Evolutionary conservation across 139 green algal species (phyloP).

Genomic region (Chlamydomonas sp.): DNA sequence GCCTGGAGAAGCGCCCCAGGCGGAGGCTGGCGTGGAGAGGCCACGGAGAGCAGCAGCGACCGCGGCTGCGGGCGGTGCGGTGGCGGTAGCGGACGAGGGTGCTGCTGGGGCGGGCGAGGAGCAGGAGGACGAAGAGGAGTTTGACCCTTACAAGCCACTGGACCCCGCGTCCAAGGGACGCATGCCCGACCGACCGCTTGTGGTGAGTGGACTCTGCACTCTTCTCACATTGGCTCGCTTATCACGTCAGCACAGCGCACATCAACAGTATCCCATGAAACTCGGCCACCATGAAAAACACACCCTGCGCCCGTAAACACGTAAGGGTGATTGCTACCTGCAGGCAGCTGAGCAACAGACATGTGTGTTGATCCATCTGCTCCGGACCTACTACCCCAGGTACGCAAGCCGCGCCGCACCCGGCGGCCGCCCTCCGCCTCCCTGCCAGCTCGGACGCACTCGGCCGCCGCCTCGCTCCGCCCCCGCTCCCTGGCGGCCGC

Average conservation of each 20-base stretch:
- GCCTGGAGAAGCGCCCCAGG: background rate
- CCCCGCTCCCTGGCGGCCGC: background rate
- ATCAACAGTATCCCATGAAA: no score
- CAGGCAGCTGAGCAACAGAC: no score
- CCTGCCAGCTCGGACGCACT: background rate
- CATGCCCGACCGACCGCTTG: conserved; percentile 68
- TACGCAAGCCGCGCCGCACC: background rate
- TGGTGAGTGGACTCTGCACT: conserved; percentile 30
- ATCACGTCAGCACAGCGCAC: no score
- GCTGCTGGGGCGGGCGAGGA: conserved; percentile 7
- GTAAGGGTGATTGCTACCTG: no score
- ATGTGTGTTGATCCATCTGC: no score
- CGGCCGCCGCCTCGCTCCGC: background rate
- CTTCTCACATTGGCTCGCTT: no score
- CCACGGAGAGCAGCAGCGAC: no score
- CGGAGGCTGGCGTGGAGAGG: background rate
- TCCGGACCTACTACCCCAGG: background rate
- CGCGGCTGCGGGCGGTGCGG: background rate
- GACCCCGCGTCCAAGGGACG: conserved; percentile 61
- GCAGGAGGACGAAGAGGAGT: conserved; percentile 52
- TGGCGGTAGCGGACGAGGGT: conserved; percentile 10
- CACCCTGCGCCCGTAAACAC: no score
- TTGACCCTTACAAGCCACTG: conserved; percentile 81
- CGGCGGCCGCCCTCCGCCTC: background rate
- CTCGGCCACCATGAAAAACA: no score